These are phyloP conservation scores for Eucommia ulmoides DNA, from an alignment of 257 asterid genomes.

Conservation along the genomic window DNA sequence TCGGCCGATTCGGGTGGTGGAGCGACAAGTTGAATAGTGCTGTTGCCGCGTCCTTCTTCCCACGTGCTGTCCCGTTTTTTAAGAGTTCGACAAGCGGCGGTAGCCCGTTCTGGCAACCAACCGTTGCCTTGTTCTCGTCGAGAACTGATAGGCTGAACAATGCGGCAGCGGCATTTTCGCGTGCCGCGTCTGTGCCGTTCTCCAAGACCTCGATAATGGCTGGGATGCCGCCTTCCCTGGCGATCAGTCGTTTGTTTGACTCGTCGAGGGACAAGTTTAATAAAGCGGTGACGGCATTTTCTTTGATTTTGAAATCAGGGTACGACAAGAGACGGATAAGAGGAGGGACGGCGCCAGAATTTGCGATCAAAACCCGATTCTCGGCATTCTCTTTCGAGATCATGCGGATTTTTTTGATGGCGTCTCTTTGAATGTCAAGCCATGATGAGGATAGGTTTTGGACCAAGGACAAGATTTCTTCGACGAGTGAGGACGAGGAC, in stretches of 20 bases:
- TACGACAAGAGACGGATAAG: slow-evolving; percentile 30
- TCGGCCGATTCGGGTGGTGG: slow-evolving; percentile 33
- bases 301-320: slow-evolving; percentile 36
- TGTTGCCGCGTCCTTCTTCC: slow-evolving; percentile 50
- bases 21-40: slow-evolving; percentile 47
- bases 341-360: slow-evolving; percentile 50
- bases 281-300: slow-evolving; percentile 42
- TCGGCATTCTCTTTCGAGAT: slow-evolving; percentile 62
- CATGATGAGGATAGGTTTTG: slow-evolving; percentile 28
- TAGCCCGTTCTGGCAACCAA: slow-evolving; percentile 42
- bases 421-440: slow-evolving; percentile 24
- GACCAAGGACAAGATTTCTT: slow-evolving; percentile 31
- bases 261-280: slow-evolving; percentile 40
- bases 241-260: slow-evolving; percentile 40
- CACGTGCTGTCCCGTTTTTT: slow-evolving; percentile 38
- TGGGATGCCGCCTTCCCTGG: slow-evolving; percentile 49
- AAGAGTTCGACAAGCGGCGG: slow-evolving; percentile 39
- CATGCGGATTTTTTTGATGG: slow-evolving; percentile 30
- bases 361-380: slow-evolving; percentile 38
- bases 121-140: slow-evolving; percentile 44
- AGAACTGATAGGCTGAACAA: slow-evolving; percentile 46
- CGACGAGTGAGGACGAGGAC: slow-evolving; percentile 35
- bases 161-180: slow-evolving; percentile 57
- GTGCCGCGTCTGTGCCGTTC: slow-evolving; percentile 42
- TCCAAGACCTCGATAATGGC: slow-evolving; percentile 33